A percentile compares a stretch with the other conserved stretches of the same genome.
phyloP scores from a whole-genome alignment of 139 green algal genomes.

The Monoraphidium neglectum region DNA sequence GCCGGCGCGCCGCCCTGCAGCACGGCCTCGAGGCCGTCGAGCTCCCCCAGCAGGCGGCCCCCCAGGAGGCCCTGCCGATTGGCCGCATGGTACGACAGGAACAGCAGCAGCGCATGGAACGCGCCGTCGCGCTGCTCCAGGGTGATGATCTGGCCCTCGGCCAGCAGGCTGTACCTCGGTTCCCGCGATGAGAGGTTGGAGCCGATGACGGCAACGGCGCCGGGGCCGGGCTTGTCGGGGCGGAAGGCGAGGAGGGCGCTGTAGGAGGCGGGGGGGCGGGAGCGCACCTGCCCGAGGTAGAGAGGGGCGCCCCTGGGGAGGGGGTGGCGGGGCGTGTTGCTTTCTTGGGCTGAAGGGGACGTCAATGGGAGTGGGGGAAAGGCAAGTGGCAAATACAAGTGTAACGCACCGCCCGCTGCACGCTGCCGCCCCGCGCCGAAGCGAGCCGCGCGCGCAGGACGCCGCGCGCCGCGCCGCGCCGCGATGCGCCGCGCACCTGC shows the following conservation, averaged over 20 bases:
- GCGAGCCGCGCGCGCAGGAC: no score
- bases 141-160: constrained; percentile 11
- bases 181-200: constrained; percentile 20
- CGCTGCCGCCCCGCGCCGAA: background rate
- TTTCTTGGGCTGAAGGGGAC: constrained; percentile 1
- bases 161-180: constrained; percentile 15
- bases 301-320: constrained; percentile 50
- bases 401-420: background rate
- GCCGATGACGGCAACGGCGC: constrained; percentile 13
- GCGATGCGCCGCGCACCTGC: constrained; percentile 1
- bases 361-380: background rate
- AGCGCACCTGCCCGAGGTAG: constrained; percentile 60
- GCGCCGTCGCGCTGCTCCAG: constrained; percentile 21
- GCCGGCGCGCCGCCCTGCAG: background rate
- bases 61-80: constrained; percentile 21
- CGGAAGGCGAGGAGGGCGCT: constrained; percentile 64
- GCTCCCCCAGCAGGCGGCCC: background rate
- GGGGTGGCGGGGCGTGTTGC: no score
- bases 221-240: constrained; percentile 44
- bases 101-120: constrained; percentile 35
- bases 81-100: constrained; percentile 17
- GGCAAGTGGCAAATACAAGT: background rate
- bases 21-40: constrained; percentile 20
- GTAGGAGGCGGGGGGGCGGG: constrained; percentile 48
- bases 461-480: no score